Evolutionary conservation across 2,329 filamentous ascomycete genomes (phyloP).

Genomic region (Calonectria multiphialidica): DNA sequence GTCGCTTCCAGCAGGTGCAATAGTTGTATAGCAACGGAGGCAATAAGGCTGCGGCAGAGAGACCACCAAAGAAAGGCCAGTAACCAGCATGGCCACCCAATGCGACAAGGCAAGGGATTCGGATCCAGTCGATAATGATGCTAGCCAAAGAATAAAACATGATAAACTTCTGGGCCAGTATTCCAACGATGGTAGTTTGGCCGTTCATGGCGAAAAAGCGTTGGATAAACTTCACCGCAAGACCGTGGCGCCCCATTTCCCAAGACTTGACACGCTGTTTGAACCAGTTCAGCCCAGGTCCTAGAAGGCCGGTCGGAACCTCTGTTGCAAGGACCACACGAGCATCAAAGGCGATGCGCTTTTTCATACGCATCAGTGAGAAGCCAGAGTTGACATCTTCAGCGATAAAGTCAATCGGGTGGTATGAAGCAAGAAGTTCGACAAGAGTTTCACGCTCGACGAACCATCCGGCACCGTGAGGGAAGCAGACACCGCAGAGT

Average conservation of each 20-base stretch:
- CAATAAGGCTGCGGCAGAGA: constrained; percentile 8
- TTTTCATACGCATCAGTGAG: constrained; percentile 19
- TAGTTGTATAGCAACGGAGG: constrained; percentile 24
- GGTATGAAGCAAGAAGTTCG: constrained; percentile 10
- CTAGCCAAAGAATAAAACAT: constrained; percentile 19
- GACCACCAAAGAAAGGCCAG: constrained; percentile 3
- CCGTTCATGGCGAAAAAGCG: constrained; percentile 20
- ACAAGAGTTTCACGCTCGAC: constrained; percentile 22
- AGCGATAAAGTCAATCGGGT: constrained; percentile 26
- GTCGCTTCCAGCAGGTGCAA: constrained; percentile 15
- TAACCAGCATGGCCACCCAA: constrained; percentile 4
- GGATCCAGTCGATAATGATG: constrained; percentile 22
- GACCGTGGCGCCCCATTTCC: constrained; percentile 32
- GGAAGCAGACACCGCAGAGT: constrained; percentile 22
- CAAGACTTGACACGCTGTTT: constrained; percentile 35
- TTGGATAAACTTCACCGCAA: constrained; percentile 13
- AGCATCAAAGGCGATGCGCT: constrained; percentile 20
- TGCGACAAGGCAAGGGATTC: constrained; percentile 21
- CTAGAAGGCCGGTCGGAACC: constrained; percentile 21
- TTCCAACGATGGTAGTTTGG: constrained; percentile 8
- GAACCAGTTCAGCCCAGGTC: constrained; percentile 32
- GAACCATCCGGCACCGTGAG: constrained; percentile 26
- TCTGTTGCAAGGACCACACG: constrained; percentile 20
- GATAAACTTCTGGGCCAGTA: constrained; percentile 19
- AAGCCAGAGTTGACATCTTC: constrained; percentile 27